Base-by-base conservation (phyloP, 164 flowering plant genomes). In the Akebia trifoliata region DNA sequence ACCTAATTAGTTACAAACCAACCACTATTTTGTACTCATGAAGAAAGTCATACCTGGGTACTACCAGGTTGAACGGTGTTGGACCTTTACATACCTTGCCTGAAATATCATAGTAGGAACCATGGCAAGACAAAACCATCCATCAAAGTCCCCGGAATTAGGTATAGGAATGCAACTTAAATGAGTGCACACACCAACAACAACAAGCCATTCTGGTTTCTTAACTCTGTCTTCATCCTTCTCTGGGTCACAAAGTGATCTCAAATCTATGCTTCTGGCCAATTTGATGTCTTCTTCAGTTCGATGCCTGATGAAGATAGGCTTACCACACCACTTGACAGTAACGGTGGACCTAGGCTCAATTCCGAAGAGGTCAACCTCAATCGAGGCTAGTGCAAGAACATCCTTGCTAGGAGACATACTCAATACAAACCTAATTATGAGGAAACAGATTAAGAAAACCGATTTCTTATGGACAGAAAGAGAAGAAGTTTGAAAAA, bases 81-180 rank as follows among this genome's bases (percentile, higher is more conserved):
- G 77, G 74, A 10, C 77, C 77, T 58, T 69, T 73, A 8, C 74
- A 65, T 29, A 72, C 65, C 58, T 73, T 57, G 29, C 76, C 70
- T 54, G 77, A 73, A 29, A 73, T 69, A 42, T 73, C 77, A 32
- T 73, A 73, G 46, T 73, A 74, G 6, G 77, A 74, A 14, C 77
- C 77, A 63, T 73, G 77, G 58, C 77, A 73, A 74, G 77, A 59
- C 77, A 73, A 49, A 73, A 73, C 77, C 77, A 74, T 2, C 77
- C 77, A 12, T 74, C 77, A 44, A 46, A 74, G 52, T 74, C 77
- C 10, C 77, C 77, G 10, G 74, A 74, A 63, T 74, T 74, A 18
- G 77, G 77, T 47, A 74, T 53, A 0, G 77, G 77, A 53, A 73
- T 73, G 71, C 77, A 73, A 6, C 77, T 74, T 38, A 73, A 58